These are phyloP conservation scores for Endocladia muricata DNA, from an alignment of 31 red algal genomes.

Conservation along the genomic window DNA sequence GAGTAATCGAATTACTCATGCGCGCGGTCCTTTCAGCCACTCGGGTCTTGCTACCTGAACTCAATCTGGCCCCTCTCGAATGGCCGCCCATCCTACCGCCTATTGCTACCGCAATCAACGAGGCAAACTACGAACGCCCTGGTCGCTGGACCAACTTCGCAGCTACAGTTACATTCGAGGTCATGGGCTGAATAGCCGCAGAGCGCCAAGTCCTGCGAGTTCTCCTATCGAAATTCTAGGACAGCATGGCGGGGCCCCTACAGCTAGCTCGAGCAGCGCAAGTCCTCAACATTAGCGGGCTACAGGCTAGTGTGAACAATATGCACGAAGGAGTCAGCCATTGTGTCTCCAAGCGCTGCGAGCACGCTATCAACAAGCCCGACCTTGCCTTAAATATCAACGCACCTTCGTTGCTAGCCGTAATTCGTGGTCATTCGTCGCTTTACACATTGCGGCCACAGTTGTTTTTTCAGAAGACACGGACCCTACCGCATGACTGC, in stretches of 20 bases:
- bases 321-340: conserved; percentile 1
- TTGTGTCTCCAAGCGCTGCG: neutral
- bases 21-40: neutral
- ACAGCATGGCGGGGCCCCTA: neutral
- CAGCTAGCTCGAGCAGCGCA: neutral
- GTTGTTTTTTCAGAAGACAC: neutral
- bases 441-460: neutral
- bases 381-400: neutral
- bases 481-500: neutral
- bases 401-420: neutral
- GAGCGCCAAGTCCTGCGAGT: neutral
- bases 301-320: neutral
- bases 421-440: conserved; percentile 5
- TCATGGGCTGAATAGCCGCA: conserved; percentile 1
- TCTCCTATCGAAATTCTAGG: neutral
- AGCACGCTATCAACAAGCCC: neutral
- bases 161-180: neutral
- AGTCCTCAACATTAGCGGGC: neutral
- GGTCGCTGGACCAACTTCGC: neutral
- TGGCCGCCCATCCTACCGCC: neutral
- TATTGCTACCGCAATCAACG: neutral
- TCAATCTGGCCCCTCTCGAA: conserved; percentile 7
- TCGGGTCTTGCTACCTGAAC: neutral
- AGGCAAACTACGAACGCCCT: neutral
- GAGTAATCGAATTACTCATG: neutral